phyloP scores from a whole-genome alignment of 768 basidiomycete species.

The Phaeolepiota aurea region DNA sequence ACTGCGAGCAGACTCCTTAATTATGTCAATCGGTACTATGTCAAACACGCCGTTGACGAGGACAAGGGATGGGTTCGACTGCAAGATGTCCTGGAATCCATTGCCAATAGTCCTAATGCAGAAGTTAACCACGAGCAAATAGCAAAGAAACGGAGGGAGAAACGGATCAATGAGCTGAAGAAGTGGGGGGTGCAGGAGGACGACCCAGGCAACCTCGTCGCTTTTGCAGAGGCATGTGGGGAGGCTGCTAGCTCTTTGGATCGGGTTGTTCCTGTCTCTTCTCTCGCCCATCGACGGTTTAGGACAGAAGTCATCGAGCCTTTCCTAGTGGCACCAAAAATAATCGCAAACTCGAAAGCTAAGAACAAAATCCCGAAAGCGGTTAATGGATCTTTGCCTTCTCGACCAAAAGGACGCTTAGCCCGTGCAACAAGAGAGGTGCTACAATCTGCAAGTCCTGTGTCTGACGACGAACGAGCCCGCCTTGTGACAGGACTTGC shows the following conservation, averaged over 20 bases:
- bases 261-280: conserved; percentile 54
- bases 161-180: conserved; percentile 50
- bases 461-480: conserved; percentile 33
- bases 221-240: conserved; percentile 58
- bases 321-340: conserved; percentile 57
- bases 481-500: conserved; percentile 43
- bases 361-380: conserved; percentile 42
- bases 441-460: conserved; percentile 44
- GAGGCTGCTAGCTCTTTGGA: conserved; percentile 66
- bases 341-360: conserved; percentile 44
- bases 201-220: conserved; percentile 36
- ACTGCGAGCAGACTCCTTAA: conserved; percentile 67
- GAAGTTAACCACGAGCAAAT: conserved; percentile 57
- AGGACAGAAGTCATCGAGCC: conserved; percentile 68
- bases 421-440: conserved; percentile 61
- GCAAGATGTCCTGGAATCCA: conserved; percentile 53
- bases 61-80: conserved; percentile 73
- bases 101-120: conserved; percentile 39
- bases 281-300: conserved; percentile 65
- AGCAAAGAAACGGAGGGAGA: conserved; percentile 49
- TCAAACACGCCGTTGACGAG: conserved; percentile 70
- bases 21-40: conserved; percentile 74
- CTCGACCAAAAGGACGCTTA: conserved; percentile 55
- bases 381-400: conserved; percentile 24
- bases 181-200: conserved; percentile 63